These are phyloP conservation scores for Dujonia santamariae DNA, from an alignment of 1,139 yeast species.

Conservation along the genomic window DNA sequence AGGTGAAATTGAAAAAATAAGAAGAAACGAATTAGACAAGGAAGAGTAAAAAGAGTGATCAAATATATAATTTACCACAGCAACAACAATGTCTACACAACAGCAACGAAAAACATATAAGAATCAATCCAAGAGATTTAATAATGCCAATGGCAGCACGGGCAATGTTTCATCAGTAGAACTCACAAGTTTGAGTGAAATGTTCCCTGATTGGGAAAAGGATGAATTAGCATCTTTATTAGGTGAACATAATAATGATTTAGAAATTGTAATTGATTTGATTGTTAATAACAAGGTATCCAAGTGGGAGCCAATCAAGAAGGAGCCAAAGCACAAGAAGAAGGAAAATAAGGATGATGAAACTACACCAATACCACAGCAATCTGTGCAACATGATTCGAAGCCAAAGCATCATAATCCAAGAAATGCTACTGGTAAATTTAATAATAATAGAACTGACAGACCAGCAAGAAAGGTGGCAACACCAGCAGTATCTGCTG, in stretches of 20 bases:
- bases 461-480: conserved; percentile 10
- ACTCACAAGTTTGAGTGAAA: conserved; percentile 66
- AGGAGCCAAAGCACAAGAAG: conserved; percentile 46
- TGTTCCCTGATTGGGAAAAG: conserved; percentile 93
- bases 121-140: conserved; percentile 47
- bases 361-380: conserved; percentile 5
- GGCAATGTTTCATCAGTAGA: conserved; percentile 17
- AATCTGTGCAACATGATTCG: conserved; percentile 6
- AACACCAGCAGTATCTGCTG: conserved; percentile 14
- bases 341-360: conserved; percentile 27
- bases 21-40: neutral
- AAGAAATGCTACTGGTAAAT: conserved; percentile 5
- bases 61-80: neutral
- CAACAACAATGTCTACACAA: conserved; percentile 4
- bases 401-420: conserved; percentile 12
- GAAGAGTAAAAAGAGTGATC: neutral
- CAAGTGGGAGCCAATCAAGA: conserved; percentile 57
- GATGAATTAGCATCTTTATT: conserved; percentile 80
- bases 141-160: conserved; percentile 15
- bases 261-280: conserved; percentile 79
- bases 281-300: conserved; percentile 78
- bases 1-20: neutral
- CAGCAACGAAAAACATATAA: conserved; percentile 39
- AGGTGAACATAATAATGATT: conserved; percentile 66
- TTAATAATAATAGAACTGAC: conserved; percentile 8